Conservation (phyloP, 2,329 filamentous ascomycete species). For the Aspergillus transmontanensis region DNA sequence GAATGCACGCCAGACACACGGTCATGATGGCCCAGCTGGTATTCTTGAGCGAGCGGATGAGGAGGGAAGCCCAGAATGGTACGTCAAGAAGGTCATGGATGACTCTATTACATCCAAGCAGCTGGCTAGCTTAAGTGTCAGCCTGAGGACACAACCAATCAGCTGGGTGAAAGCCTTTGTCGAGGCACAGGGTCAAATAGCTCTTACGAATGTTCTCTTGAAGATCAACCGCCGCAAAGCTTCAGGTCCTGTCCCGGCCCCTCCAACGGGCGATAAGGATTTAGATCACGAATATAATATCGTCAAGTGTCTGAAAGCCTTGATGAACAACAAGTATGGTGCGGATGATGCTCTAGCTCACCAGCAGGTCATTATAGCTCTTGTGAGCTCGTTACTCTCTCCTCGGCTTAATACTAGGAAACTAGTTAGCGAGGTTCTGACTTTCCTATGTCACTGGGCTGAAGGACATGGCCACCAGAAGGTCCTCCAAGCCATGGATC, state of each 20-base stretch:
- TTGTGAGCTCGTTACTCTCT: conserved; percentile 84
- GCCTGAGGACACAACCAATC: conserved; percentile 92
- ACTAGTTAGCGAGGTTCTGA: conserved; percentile 92
- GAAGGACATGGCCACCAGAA: conserved; percentile 87
- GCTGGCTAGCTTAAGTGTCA: conserved; percentile 89
- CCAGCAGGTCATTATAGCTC: conserved; percentile 83
- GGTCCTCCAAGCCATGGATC: conserved; percentile 90
- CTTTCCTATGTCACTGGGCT: conserved; percentile 93
- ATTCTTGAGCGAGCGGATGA: conserved; percentile 82
- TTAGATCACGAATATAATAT: conserved; percentile 95
- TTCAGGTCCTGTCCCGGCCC: conserved; percentile 68
- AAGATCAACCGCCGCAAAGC: conserved; percentile 90
- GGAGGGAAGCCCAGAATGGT: conserved; percentile 97
- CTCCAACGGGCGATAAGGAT: conserved; percentile 70
- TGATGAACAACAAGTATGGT: conserved; percentile 99
- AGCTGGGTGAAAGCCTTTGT: conserved; percentile 97
- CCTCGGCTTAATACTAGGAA: conserved; percentile 89
- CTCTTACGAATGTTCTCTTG: conserved; percentile 86
- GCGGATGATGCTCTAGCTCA: conserved; percentile 92
- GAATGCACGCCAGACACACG: conserved; percentile 70
- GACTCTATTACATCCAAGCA: conserved; percentile 91
- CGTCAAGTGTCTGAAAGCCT: conserved; percentile 91
- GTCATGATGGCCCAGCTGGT: conserved; percentile 64
- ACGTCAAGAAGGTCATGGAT: conserved; percentile 94
- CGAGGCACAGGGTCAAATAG: conserved; percentile 95